phyloP scores from a whole-genome alignment of 2,329 filamentous ascomycete species.

The Penicillium palitans region DNA sequence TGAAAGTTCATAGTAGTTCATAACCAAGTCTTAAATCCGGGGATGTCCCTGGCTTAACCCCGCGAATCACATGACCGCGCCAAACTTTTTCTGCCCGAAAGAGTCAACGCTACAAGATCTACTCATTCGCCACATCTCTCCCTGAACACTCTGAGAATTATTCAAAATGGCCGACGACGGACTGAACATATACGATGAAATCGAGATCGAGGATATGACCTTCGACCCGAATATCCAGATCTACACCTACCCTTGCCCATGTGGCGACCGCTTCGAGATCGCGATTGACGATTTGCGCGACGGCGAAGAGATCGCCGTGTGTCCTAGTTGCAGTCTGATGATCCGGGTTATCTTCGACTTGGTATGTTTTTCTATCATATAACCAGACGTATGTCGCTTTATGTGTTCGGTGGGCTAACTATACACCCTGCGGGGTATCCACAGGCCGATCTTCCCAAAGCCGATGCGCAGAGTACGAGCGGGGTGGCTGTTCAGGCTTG shows the following conservation, averaged over 20 bases:
- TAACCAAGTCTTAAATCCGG: slow-evolving; percentile 4
- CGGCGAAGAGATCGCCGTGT: slow-evolving; percentile 92
- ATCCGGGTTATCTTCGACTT: slow-evolving; percentile 90
- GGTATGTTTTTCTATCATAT: slow-evolving; percentile 51
- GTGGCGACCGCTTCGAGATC: slow-evolving; percentile 95
- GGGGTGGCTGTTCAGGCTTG: slow-evolving; percentile 3
- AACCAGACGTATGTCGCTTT: background rate
- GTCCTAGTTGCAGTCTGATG: slow-evolving; percentile 95
- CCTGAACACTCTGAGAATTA: background rate
- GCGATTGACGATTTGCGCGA: slow-evolving; percentile 79
- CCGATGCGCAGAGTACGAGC: slow-evolving; percentile 28
- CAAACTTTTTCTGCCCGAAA: slow-evolving; percentile 25
- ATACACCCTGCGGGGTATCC: slow-evolving; percentile 7
- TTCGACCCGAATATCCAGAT: slow-evolving; percentile 79
- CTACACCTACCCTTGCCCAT: slow-evolving; percentile 95
- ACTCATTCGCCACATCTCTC: slow-evolving; percentile 5
- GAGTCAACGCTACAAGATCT: slow-evolving; percentile 2
- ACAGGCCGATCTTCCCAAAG: slow-evolving; percentile 55
- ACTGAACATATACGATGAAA: slow-evolving; percentile 87
- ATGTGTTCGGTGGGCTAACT: slow-evolving; percentile 3
- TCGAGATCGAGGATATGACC: slow-evolving; percentile 98
- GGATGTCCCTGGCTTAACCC: slow-evolving; percentile 12
- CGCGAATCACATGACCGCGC: slow-evolving; percentile 32
- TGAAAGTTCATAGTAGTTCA: background rate
- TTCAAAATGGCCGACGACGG: slow-evolving; percentile 62